These are phyloP conservation scores for Eucalyptus paniculata DNA, from an alignment of 345 rosid genomes.

Conservation along the genomic window DNA sequence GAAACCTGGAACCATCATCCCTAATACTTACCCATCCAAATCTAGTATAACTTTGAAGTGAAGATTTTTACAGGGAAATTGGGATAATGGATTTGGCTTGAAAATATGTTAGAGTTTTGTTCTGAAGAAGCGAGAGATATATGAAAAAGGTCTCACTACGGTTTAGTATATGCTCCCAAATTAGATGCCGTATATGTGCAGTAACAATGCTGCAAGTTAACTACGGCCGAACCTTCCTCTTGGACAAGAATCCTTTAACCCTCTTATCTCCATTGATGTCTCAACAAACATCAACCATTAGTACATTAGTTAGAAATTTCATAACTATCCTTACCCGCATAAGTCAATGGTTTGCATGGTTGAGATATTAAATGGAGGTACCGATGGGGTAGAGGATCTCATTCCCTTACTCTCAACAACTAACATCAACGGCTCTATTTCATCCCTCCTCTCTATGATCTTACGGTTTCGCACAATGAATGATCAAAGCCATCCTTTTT, in stretches of 20 bases:
- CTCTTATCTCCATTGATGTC: not conserved
- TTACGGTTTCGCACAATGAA: not conserved
- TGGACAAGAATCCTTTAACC: not conserved
- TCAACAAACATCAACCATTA: not conserved
- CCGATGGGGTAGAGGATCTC: not conserved
- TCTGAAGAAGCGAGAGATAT: no score
- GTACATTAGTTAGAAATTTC: not conserved
- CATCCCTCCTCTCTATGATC: not conserved
- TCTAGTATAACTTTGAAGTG: no score
- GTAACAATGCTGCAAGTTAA: not conserved
- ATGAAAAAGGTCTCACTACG: not conserved
- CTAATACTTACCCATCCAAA: no score
- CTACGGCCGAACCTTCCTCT: not conserved
- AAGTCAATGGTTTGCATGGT: not conserved
- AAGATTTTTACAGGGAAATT: no score
- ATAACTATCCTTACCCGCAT: not conserved
- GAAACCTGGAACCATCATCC: accelerated
- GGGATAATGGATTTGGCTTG: no score
- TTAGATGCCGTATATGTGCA: not conserved
- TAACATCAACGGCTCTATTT: not conserved
- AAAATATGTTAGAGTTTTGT: no score
- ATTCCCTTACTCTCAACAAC: not conserved
- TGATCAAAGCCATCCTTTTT: not conserved
- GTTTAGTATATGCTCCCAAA: not conserved
- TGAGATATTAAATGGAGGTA: not conserved